These are phyloP conservation scores for Antitrichia curtipendula DNA, from an alignment of 225 moss, liverwort and hornwort species.

Conservation along the genomic window DNA sequence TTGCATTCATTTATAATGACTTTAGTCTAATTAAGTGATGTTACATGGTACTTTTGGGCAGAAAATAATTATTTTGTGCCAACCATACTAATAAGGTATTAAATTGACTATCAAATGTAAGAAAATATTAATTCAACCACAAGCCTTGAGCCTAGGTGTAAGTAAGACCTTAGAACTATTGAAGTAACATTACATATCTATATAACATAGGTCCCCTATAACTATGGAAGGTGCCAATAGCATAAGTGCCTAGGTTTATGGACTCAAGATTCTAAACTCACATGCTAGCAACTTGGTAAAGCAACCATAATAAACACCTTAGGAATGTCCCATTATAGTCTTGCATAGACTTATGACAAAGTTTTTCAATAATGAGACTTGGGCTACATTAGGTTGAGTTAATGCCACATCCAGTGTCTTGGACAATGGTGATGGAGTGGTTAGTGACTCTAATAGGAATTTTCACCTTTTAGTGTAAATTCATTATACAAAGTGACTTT, in stretches of 20 bases:
- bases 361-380: not conserved
- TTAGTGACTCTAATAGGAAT: not conserved
- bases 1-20: no score
- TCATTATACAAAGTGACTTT: not conserved
- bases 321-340: rapidly evolving
- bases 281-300: no score
- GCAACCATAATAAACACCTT: not conserved
- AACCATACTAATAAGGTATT: not conserved
- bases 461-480: no score
- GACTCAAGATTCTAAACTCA: not conserved
- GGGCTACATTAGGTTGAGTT: not conserved
- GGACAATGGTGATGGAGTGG: not conserved
- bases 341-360: not conserved
- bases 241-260: not conserved
- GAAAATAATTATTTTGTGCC: not conserved
- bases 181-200: no score
- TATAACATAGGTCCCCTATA: no score
- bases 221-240: no score
- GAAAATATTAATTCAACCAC: not conserved
- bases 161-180: not conserved
- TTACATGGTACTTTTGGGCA: not conserved
- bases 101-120: not conserved
- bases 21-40: not conserved
- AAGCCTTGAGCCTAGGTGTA: not conserved
- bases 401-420: not conserved